Conservation (phyloP, 2,329 filamentous ascomycete species). For the Colletotrichum cordylinicola region DNA sequence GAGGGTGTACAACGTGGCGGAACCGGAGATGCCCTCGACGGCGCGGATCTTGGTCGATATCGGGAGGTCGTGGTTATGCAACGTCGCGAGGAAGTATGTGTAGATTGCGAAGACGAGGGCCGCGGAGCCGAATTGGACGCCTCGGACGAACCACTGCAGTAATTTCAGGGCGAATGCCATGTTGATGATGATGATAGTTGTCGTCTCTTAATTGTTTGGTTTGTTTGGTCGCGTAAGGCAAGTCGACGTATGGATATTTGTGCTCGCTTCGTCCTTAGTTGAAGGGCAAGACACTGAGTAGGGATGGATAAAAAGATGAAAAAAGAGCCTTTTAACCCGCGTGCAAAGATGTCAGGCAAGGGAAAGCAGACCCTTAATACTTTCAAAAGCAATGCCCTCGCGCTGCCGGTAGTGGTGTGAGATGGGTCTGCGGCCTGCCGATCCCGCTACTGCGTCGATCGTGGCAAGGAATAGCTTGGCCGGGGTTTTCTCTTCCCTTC, state of each 20-base stretch:
- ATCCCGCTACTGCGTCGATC: conserved; percentile 16
- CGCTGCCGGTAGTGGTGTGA: neutral
- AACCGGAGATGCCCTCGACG: conserved; percentile 80
- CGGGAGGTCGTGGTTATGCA: conserved; percentile 65
- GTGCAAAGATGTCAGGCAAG: neutral
- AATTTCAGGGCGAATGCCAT: conserved; percentile 62
- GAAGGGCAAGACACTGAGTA: neutral
- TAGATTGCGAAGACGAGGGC: conserved; percentile 79
- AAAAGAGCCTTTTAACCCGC: accelerated
- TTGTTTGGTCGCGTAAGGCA: neutral
- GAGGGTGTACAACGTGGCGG: conserved; percentile 76
- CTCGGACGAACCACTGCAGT: conserved; percentile 73
- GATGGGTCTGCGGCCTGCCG: conserved; percentile 5
- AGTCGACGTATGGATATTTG: neutral
- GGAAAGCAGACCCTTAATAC: conserved; percentile 2
- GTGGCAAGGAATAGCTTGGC: neutral
- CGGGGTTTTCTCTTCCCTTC: neutral
- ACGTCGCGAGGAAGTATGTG: conserved; percentile 82
- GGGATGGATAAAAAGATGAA: neutral
- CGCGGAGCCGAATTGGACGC: conserved; percentile 75
- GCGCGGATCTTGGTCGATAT: conserved; percentile 74
- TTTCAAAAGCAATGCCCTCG: neutral
- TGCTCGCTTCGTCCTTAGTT: neutral
- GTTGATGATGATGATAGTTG: neutral
- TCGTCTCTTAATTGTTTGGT: neutral